Conservation (phyloP, 73 alveolate species). For the Effrenium voratum region DNA sequence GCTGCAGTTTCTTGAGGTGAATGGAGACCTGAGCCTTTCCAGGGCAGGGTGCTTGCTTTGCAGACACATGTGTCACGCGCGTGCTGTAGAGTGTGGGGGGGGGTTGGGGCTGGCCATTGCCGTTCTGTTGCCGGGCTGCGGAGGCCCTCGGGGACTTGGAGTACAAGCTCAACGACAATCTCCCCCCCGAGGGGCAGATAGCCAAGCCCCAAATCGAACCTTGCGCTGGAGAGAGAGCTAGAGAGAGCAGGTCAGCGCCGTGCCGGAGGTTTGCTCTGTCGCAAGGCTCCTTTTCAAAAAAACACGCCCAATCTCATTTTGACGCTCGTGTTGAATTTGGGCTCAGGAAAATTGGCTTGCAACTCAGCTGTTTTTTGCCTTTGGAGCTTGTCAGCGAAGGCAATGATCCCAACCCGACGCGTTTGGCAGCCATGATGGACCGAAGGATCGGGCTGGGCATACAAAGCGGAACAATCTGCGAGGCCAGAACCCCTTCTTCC, state of each 20-base stretch:
- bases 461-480: too few relatives aligned
- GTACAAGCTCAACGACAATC: constrained; percentile 52
- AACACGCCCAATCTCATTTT: not conserved
- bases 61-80: not conserved
- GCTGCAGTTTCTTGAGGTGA: not conserved
- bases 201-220: constrained; percentile 61
- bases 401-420: too few relatives aligned
- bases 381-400: too few relatives aligned
- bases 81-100: not conserved
- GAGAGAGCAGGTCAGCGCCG: constrained; percentile 50
- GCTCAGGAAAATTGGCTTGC: too few relatives aligned
- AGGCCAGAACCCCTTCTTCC: too few relatives aligned
- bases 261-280: constrained; percentile 36
- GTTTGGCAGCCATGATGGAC: too few relatives aligned
- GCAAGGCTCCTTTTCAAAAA: not conserved
- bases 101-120: too few relatives aligned
- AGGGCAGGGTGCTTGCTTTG: not conserved
- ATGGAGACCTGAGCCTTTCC: constrained; percentile 79
- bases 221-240: too few relatives aligned
- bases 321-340: too few relatives aligned
- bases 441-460: too few relatives aligned
- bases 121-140: too few relatives aligned
- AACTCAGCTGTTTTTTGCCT: too few relatives aligned
- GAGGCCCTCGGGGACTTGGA: constrained; percentile 86
- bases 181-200: constrained; percentile 94